These are phyloP conservation scores for Iris pallida DNA, from an alignment of 116 monocot species.

Conservation along the genomic window DNA sequence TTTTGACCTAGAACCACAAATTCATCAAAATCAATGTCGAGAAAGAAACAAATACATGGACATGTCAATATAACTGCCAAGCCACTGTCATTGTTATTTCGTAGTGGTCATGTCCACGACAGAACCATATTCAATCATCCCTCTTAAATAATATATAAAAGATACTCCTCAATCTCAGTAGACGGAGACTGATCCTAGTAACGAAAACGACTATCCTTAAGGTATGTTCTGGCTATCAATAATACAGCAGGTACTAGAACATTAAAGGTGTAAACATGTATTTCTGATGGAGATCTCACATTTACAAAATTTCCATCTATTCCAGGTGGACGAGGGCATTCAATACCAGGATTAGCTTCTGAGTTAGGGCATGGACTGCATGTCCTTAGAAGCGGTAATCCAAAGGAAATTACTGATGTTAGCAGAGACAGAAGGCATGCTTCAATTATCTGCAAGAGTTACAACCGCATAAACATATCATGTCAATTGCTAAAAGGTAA, in stretches of 20 bases:
- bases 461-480: conserved; percentile 2
- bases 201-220: background rate
- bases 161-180: background rate
- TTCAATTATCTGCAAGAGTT: conserved; percentile 71
- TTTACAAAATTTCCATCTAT: conserved; percentile 97
- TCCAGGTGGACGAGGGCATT: conserved; percentile 97
- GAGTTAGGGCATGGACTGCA: conserved; percentile 85
- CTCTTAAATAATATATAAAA: too few relatives aligned
- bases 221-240: too few relatives aligned
- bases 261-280: too few relatives aligned
- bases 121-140: too few relatives aligned
- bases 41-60: too few relatives aligned
- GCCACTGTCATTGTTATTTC: too few relatives aligned
- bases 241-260: too few relatives aligned
- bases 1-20: background rate
- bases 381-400: conserved; percentile 83
- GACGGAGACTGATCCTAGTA: background rate
- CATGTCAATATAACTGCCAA: too few relatives aligned
- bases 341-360: conserved; percentile 68
- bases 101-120: too few relatives aligned
- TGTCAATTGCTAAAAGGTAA: background rate
- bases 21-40: background rate
- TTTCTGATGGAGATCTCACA: conserved; percentile 24
- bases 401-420: conserved; percentile 90
- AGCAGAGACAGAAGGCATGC: conserved; percentile 82